These are phyloP conservation scores for Porphyra umbilicalis DNA, from an alignment of 31 red algal genomes.

Conservation along the genomic window DNA sequence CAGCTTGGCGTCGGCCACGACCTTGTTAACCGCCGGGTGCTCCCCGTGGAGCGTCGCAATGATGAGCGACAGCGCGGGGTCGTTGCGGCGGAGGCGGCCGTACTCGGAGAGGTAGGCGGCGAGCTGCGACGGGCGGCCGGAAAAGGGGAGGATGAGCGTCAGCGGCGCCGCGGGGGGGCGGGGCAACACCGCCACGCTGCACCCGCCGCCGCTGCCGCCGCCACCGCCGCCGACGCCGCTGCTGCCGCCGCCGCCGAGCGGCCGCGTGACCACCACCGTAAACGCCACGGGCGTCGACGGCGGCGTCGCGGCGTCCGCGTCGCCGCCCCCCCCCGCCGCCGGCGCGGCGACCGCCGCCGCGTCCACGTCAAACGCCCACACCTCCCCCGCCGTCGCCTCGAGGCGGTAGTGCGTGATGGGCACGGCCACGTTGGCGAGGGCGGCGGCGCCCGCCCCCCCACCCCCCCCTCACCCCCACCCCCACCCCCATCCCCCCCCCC, in stretches of 20 bases:
- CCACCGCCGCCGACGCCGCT: too few relatives aligned
- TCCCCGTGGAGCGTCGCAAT: background rate
- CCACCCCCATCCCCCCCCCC: background rate
- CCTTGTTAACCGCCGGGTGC: background rate
- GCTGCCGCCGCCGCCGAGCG: background rate
- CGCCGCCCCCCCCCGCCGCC: background rate
- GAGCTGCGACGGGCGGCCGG: background rate
- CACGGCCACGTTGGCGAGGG: background rate
- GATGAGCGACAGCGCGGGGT: background rate
- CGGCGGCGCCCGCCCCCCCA: background rate
- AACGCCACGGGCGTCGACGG: background rate
- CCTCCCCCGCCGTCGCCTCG: background rate
- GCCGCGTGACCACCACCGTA: background rate
- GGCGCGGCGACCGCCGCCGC: background rate
- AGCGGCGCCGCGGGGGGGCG: background rate
- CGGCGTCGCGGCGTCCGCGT: background rate
- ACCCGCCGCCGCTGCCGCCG: background rate
- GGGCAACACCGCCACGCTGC: background rate
- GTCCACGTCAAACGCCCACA: conserved; percentile 1
- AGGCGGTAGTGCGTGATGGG: background rate
- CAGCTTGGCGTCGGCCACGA: background rate
- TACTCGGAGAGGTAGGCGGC: background rate
- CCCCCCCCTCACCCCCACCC: background rate
- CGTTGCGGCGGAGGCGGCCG: background rate
- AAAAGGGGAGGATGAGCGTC: background rate